Conservation (phyloP, 163 green algal genomes). For the Chlamydomonas reinhardtii region DNA sequence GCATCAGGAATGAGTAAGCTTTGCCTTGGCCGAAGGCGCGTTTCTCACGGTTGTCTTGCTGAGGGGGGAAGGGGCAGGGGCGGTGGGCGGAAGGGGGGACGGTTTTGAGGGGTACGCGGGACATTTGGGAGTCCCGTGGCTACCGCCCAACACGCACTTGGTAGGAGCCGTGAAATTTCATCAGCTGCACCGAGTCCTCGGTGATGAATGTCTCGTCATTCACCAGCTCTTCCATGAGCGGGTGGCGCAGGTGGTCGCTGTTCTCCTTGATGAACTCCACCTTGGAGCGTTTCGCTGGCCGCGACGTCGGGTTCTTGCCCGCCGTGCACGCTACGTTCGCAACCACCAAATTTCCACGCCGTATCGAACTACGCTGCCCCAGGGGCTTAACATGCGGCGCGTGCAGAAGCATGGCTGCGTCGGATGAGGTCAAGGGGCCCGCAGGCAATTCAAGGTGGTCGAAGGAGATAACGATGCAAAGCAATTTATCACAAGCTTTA, state of each 20-base stretch:
- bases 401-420: too few relatives aligned
- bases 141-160: too few relatives aligned
- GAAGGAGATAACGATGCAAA: too few relatives aligned
- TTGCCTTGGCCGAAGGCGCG: conserved; percentile 93
- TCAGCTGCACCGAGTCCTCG: conserved; percentile 95
- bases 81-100: conserved; percentile 25
- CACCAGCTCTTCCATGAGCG: conserved; percentile 95
- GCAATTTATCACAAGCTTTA: too few relatives aligned
- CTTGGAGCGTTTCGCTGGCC: conserved; percentile 87
- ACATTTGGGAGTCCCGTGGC: too few relatives aligned
- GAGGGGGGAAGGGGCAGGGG: too few relatives aligned
- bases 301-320: conserved; percentile 77
- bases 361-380: too few relatives aligned
- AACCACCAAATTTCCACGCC: conserved; percentile 32
- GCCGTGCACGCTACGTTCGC: conserved; percentile 83
- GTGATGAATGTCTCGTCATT: conserved; percentile 87
- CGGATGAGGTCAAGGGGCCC: too few relatives aligned
- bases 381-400: too few relatives aligned
- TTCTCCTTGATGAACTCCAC: conserved; percentile 99
- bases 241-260: conserved; percentile 95
- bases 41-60: conserved; percentile 97
- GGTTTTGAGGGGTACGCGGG: too few relatives aligned
- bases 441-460: too few relatives aligned
- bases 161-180: conserved; percentile 99
- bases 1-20: conserved; percentile 99